A percentile compares a stretch with the other conserved stretches of the same genome.
These are phyloP conservation scores for Emmonsiellopsis sp. DNA, from an alignment of 2,329 filamentous ascomycete species.

Conservation along the genomic window DNA sequence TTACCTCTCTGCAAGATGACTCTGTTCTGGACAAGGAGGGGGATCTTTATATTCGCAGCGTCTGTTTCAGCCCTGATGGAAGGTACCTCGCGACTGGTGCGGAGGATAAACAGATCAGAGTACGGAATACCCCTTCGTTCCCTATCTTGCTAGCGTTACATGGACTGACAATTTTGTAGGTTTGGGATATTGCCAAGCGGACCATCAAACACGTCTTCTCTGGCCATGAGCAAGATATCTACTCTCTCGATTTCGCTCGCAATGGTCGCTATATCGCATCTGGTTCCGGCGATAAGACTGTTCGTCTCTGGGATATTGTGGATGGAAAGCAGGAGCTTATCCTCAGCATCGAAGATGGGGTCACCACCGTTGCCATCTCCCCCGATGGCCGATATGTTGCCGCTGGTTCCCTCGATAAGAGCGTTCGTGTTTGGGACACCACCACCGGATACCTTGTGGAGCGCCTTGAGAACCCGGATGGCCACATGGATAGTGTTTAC, in stretches of 20 bases:
- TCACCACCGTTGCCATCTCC: slow-evolving; percentile 95
- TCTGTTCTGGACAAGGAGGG: slow-evolving; percentile 69
- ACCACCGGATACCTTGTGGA: slow-evolving; percentile 78
- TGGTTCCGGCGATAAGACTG: slow-evolving; percentile 87
- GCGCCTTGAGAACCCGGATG: slow-evolving; percentile 82
- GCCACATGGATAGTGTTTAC: slow-evolving; percentile 95
- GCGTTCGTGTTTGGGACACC: slow-evolving; percentile 94
- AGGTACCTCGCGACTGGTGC: slow-evolving; percentile 90
- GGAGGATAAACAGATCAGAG: slow-evolving; percentile 93
- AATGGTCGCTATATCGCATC: slow-evolving; percentile 93
- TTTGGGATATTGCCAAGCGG: slow-evolving; percentile 84
- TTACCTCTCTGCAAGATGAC: slow-evolving; percentile 84
- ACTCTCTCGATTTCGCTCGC: slow-evolving; percentile 87
- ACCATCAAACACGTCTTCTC: slow-evolving; percentile 86
- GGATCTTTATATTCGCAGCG: slow-evolving; percentile 92
- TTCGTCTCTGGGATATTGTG: slow-evolving; percentile 93
- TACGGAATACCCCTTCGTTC: slow-evolving; percentile 39
- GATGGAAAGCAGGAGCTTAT: slow-evolving; percentile 72
- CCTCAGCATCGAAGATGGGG: slow-evolving; percentile 89
- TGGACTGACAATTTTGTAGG: slow-evolving; percentile 40
- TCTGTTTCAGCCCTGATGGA: slow-evolving; percentile 97
- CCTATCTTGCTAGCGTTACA: background rate
- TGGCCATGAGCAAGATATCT: slow-evolving; percentile 98
- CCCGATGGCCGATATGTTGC: slow-evolving; percentile 91
- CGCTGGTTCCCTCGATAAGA: slow-evolving; percentile 93